Percentiles rank a stretch among this genome's conserved stretches.
Conservation (phyloP, 2,329 filamentous ascomycete genomes). For the Penicillium sp. region DNA sequence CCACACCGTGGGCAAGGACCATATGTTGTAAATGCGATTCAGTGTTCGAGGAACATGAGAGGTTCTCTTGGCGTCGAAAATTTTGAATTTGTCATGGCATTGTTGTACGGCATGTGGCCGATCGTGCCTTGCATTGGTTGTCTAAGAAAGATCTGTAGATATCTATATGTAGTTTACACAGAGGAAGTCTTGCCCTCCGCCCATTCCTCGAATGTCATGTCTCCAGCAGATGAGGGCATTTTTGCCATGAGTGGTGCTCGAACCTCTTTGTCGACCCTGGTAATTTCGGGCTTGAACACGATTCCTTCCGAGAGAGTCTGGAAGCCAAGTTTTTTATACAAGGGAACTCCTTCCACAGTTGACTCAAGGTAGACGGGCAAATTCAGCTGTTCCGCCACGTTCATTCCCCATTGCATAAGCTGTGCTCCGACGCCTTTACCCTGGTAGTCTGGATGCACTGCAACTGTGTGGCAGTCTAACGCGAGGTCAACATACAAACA, state of each 20-base stretch:
- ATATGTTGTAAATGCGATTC: not conserved
- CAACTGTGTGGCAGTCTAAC: slow-evolving; percentile 41
- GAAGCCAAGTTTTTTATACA: slow-evolving; percentile 51
- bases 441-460: slow-evolving; percentile 44
- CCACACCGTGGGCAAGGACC: too few relatives aligned
- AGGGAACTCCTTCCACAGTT: slow-evolving; percentile 40
- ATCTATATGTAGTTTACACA: not conserved
- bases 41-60: not conserved
- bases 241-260: slow-evolving; percentile 45
- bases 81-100: not conserved
- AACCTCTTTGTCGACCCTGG: slow-evolving; percentile 26
- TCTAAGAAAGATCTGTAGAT: not conserved
- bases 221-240: slow-evolving; percentile 31
- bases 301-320: slow-evolving; percentile 31
- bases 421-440: slow-evolving; percentile 44
- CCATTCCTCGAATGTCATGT: slow-evolving; percentile 4
- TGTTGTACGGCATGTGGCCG: not conserved
- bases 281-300: slow-evolving; percentile 39
- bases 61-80: not conserved
- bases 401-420: slow-evolving; percentile 46
- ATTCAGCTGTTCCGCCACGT: slow-evolving; percentile 21
- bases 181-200: not conserved
- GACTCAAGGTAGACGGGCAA: slow-evolving; percentile 51
- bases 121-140: not conserved
- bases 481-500: not conserved